Evolutionary conservation across 768 basidiomycete species (phyloP).

Genomic region (Suillus ampliporus): DNA sequence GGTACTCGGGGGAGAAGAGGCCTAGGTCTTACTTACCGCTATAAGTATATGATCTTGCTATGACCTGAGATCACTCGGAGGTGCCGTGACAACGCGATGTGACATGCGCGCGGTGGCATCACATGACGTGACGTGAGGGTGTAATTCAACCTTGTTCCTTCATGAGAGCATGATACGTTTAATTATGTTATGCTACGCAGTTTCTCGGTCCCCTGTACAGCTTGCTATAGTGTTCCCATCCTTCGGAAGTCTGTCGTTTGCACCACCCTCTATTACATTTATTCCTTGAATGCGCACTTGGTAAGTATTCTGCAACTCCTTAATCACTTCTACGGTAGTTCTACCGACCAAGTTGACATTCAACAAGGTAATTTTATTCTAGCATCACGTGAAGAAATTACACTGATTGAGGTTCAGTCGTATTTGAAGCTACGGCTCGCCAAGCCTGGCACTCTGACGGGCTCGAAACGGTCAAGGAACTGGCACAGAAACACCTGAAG

Average conservation of each 20-base stretch:
- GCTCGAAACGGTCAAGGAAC: slow-evolving; percentile 24
- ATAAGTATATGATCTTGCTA: too few relatives aligned
- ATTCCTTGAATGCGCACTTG: slow-evolving; percentile 91
- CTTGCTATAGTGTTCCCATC: slow-evolving; percentile 50
- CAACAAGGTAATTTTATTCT: slow-evolving; percentile 22
- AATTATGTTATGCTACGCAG: too few relatives aligned
- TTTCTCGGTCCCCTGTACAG: slow-evolving; percentile 66
- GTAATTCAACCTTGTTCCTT: too few relatives aligned
- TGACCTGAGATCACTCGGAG: too few relatives aligned
- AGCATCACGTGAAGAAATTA: slow-evolving; percentile 4
- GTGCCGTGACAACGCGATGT: too few relatives aligned
- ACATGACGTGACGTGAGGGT: too few relatives aligned
- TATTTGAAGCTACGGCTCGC: slow-evolving; percentile 14
- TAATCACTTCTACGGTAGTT: slow-evolving; percentile 16
- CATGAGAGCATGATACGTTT: too few relatives aligned
- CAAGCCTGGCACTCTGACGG: slow-evolving; percentile 24
- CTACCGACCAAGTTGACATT: slow-evolving; percentile 26
- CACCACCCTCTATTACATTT: slow-evolving; percentile 76
- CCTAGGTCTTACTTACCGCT: too few relatives aligned
- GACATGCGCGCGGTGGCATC: too few relatives aligned
- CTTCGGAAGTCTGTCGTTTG: slow-evolving; percentile 63
- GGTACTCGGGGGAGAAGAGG: too few relatives aligned
- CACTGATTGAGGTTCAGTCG: slow-evolving; percentile 14
- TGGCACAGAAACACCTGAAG: slow-evolving; percentile 24
- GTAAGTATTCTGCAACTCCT: slow-evolving; percentile 47